These are phyloP conservation scores for Microcyclosporella mali DNA, from an alignment of 2,329 filamentous ascomycete genomes.

Conservation along the genomic window DNA sequence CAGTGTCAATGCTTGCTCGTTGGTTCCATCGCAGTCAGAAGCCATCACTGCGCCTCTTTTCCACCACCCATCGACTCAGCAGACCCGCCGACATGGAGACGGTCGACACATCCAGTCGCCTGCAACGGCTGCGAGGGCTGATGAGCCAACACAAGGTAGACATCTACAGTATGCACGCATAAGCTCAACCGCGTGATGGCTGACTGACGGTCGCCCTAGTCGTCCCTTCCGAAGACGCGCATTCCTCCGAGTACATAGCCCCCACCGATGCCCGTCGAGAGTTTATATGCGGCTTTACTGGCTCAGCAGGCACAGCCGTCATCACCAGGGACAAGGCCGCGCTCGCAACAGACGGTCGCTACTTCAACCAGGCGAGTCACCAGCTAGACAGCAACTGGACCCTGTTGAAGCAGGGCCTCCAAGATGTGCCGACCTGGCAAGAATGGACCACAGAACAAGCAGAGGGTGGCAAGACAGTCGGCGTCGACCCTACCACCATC, in stretches of 20 bases:
- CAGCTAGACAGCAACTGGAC: slow-evolving; percentile 90
- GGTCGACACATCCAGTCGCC: slow-evolving; percentile 70
- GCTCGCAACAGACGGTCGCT: slow-evolving; percentile 88
- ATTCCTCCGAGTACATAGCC: slow-evolving; percentile 96
- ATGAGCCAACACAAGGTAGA: slow-evolving; percentile 86
- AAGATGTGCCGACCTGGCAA: slow-evolving; percentile 94
- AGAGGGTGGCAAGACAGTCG: slow-evolving; percentile 80
- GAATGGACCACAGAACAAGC: slow-evolving; percentile 84
- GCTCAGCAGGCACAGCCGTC: slow-evolving; percentile 88
- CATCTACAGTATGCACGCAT: slow-evolving; percentile 66
- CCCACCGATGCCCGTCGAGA: slow-evolving; percentile 87
- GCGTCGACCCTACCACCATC: slow-evolving; percentile 83
- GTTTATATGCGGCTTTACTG: slow-evolving; percentile 89
- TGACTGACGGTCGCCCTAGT: slow-evolving; percentile 53
- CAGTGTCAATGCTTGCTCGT: background rate
- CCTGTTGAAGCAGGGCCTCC: slow-evolving; percentile 84
- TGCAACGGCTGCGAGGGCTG: slow-evolving; percentile 69
- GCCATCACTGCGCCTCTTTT: slow-evolving; percentile 11
- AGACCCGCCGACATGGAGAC: slow-evolving; percentile 58
- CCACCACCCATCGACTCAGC: slow-evolving; percentile 13
- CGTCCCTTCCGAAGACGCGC: slow-evolving; percentile 92
- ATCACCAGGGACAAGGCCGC: slow-evolving; percentile 81
- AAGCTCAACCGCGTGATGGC: slow-evolving; percentile 23
- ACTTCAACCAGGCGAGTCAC: slow-evolving; percentile 92
- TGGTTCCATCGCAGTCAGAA: background rate